Base-by-base conservation (phyloP, 495 filamentous ascomycete species). In the Cenococcum geophilum region DNA sequence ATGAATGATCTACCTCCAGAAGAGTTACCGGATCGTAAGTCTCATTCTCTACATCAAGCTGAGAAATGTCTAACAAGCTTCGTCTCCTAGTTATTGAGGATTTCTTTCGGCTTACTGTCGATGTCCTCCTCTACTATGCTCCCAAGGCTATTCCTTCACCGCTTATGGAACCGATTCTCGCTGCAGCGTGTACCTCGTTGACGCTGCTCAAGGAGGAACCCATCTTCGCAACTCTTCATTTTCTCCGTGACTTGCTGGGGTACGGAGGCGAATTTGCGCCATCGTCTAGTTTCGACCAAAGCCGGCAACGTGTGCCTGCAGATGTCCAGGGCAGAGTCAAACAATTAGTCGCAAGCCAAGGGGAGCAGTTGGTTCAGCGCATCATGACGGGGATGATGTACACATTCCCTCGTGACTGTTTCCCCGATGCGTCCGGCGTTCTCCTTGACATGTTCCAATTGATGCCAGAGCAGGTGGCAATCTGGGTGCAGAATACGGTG, bases 381-480 rank as follows among this genome's bases (percentile, higher is more conserved):
- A 83, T 95, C 42, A 76, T 97, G 70, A 91, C 91, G 4, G 93
- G 93, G 63, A 92, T 99, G 91, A 97, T 99, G 92, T 97, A 96
- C 71, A 90, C 85, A 0, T 99, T 97, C 78, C 93, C 93, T 0
- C 82, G 85, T 48, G 95, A 96, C 71, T 97, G 91, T 75, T 91
- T 97, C 73, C 82, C 92, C 0, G 95, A 97, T 73, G 91, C 91
- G 5, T 93, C 88, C 23, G 89, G 91, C 11, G 88, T 96, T n/a
- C 75, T 97, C 61, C 83, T 99, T 68, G 85, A 82, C 1, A 77
- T 97, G 63, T 95, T 97, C 68, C 86, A 97, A 70, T 75, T 97
- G 25, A 79, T 95, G 65, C 95, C 95, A 0, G 75, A 82, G 42
- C 82, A 92, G 64, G 86, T 88, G 51, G 80, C 87, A 5, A 63